A percentile compares a stretch with the other conserved stretches of the same genome.
Evolutionary conservation across 306 rosid genomes (phyloP).

Genomic region (Gynostemma pentaphyllum): DNA sequence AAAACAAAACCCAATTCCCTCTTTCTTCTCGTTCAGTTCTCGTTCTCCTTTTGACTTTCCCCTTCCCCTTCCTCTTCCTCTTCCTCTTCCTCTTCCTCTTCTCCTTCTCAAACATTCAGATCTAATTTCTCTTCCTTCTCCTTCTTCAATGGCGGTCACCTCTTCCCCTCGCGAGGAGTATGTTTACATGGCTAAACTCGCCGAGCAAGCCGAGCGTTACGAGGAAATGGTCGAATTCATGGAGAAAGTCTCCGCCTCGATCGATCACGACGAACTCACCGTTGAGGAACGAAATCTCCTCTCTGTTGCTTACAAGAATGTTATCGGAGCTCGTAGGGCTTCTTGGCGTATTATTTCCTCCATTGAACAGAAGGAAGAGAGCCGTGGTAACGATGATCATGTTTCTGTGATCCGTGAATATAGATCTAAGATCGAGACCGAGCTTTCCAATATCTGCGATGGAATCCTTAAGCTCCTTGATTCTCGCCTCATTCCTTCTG

Average conservation of each 20-base stretch:
- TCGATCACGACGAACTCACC: conserved; percentile 76
- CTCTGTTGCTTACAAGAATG: conserved; percentile 94
- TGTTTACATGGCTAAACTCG: conserved; percentile 97
- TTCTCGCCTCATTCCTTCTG: conserved; percentile 85
- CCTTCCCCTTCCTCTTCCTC: neutral
- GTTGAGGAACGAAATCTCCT: conserved; percentile 94
- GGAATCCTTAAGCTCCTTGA: conserved; percentile 96
- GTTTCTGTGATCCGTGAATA: conserved; percentile 78
- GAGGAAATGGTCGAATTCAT: conserved; percentile 99
- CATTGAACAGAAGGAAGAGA: conserved; percentile 99
- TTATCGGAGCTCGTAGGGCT: conserved; percentile 87
- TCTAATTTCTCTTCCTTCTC: conserved; percentile 1
- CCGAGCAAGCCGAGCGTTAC: conserved; percentile 98
- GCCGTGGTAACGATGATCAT: conserved; percentile 98
- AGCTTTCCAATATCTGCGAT: conserved; percentile 86
- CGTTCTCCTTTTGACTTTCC: too few species aligned
- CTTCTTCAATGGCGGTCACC: conserved; percentile 52
- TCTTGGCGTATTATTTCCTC: conserved; percentile 97
- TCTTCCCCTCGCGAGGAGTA: conserved; percentile 82
- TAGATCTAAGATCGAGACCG: conserved; percentile 92
- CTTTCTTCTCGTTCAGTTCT: too few species aligned
- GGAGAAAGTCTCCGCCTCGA: conserved; percentile 90
- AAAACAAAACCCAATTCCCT: neutral
- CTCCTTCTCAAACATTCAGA: conserved; percentile 1
- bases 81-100: conserved; percentile 12